Base-by-base conservation (phyloP, 2,329 filamentous ascomycete genomes). In the Raffaelea ambrosiae region DNA sequence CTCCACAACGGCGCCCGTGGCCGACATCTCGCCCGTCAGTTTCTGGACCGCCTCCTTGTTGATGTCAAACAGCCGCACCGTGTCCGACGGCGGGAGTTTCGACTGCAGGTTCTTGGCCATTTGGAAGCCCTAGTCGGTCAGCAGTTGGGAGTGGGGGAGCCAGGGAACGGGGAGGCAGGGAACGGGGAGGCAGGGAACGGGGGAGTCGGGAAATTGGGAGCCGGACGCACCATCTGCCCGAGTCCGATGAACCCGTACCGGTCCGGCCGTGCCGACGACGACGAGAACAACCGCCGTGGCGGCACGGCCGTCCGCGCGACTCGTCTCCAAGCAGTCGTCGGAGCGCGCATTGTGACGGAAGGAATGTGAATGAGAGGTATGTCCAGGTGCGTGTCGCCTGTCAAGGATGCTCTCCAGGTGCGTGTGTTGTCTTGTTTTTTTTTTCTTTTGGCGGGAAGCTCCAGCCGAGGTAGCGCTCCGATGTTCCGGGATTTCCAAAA, bases 61-160 rank as follows among this genome's bases (percentile, higher is more conserved):
- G 61, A 81, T 72, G 59, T 81, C 77, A 55, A 74, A 80, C 48
- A 81, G 63, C 48, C 65, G 67, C 40, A 81, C 57, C 40, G 66
- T 71, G 60, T 81, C 77, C 40, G 59, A 64, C 1, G 74, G 64
- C 23, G 65, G 58, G 31, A 81, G 66, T 60, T 78, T 80, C 29
- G 73, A 66, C 60, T 78, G 76, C 4, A 81, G 70, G 59, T 81
- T 81, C 63, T 72, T 75, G 52, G 76, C 77, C 77, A 81, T 81
- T 65, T 79, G 76, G 56, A 74, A 80, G 39, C 77, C 77, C 76
- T 80, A 44, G 14, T 5, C 11, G 7, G 41, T 33, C 19, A 33
- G 42, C 14, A 18, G 7, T 2, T 14, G n/a, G 14, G 19, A 16
- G 35, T 18, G 39, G 20, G 40, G 44, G 23, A 21, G 22, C 13